Base-by-base conservation (phyloP, 192 early-diverging fungal genomes). In the Coemansia sp. region DNA sequence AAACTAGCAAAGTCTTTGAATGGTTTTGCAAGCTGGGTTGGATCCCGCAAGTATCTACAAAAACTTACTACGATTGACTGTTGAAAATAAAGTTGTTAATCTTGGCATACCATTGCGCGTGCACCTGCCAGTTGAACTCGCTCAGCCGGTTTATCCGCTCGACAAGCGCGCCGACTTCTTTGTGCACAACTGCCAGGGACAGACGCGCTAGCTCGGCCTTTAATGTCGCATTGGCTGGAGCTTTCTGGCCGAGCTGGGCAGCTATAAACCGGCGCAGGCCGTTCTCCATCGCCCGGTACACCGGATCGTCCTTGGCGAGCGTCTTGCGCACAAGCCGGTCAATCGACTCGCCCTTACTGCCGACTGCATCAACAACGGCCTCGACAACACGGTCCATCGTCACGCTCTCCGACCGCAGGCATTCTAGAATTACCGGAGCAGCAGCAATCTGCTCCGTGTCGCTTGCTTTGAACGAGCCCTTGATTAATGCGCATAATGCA, bases 21-120 rank as follows among this genome's bases (percentile, higher is more conserved):
- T 91, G 90, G 83, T 97, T 95, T 78, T 87, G 84, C 18, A 82
- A 87, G 58, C 76, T 93, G 16, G 92, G 89, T 40, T 97, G 95
- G 95, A 83, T 97, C 7, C 77, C 74, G 1, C 64, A 67, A 3
- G 62, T 60, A 19, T 55, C 54, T 11, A 23, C 58, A 60, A 40
- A 27, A 45, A 7, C 46, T 32, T 33, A 25, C 22, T 12, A 18
- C 24, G 40, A 27, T 14, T 47, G 21, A 21, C 3, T 21, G 45
- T 9, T 23, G 18, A 47, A 47, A 47, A 47, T 47, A 47, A 19
- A 47, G 9, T 21, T 47, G 45, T 47, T 30, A 45, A 59, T 62
- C 48, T 69, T 67, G n/a, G 54, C 45, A 27, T 76, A 76, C 73
- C 73, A 76, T 22, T 32, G 32, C 12, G 58, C 56, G 56, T 61